Evolutionary conservation across 176 grass and related monocot species (phyloP).

Genomic region (Musa acuminata): DNA sequence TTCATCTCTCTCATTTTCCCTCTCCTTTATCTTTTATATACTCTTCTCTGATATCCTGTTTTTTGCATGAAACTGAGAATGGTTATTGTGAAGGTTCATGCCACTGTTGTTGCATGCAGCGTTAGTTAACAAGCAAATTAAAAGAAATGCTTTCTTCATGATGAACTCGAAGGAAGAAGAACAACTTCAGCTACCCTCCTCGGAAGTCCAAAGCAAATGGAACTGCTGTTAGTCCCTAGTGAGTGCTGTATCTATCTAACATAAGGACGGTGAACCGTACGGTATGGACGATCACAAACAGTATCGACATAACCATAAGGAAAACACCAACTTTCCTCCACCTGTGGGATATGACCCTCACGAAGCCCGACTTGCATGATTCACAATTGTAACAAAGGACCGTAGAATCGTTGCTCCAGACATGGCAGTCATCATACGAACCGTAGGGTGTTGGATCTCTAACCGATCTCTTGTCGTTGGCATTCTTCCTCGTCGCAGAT

Average conservation of each 20-base stretch:
- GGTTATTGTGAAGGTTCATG: too few species aligned
- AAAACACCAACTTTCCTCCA: neutral
- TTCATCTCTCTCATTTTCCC: too few species aligned
- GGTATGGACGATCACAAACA: neutral
- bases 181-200: too few species aligned
- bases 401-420: neutral
- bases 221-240: neutral
- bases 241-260: neutral
- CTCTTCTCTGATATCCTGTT: too few species aligned
- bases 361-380: neutral
- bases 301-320: neutral
- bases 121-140: too few species aligned
- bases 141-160: too few species aligned
- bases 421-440: neutral
- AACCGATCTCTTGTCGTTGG: too few species aligned
- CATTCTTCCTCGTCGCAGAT: neutral
- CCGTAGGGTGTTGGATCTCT: neutral
- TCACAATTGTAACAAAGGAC: neutral
- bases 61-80: too few species aligned
- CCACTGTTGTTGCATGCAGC: too few species aligned
- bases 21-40: too few species aligned
- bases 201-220: too few species aligned
- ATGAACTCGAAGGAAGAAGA: too few species aligned
- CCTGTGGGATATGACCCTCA: neutral
- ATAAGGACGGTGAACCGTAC: neutral